Evolutionary conservation across 139 green algal species (phyloP).

Genomic region (Nannochloris sp.): DNA sequence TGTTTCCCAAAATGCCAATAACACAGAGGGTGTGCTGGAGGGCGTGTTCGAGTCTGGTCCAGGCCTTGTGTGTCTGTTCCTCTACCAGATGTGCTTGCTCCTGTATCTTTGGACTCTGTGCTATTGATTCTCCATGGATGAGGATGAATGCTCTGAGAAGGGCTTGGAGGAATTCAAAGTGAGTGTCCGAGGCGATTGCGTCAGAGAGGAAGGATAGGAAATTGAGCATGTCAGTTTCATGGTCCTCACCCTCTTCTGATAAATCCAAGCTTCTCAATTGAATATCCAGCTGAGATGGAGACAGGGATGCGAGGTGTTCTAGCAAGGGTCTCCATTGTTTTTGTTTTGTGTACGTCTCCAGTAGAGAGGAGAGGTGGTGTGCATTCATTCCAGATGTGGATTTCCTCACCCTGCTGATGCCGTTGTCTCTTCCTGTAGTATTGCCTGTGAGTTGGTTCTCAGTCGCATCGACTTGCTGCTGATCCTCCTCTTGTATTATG

Average conservation of each 20-base stretch:
- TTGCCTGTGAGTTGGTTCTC: background rate
- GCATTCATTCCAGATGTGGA: background rate
- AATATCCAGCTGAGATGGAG: conserved; percentile 48
- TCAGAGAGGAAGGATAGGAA: conserved; percentile 56
- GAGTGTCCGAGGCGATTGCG: conserved; percentile 37
- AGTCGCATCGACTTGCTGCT: background rate
- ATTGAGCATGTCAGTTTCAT: conserved; percentile 43
- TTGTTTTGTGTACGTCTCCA: conserved; percentile 16
- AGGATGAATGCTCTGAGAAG: conserved; percentile 31
- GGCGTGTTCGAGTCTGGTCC: conserved; percentile 53
- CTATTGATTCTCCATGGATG: conserved; percentile 60
- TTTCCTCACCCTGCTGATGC: background rate
- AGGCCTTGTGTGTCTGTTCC: conserved; percentile 29
- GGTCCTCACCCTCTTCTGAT: conserved; percentile 2
- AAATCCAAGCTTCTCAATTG: conserved; percentile 65
- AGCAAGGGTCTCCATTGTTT: conserved; percentile 44
- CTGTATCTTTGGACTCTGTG: conserved; percentile 32
- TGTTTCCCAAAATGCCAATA: conserved; percentile 60
- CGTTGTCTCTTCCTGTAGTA: background rate
- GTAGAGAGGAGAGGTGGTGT: background rate
- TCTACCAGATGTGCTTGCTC: conserved; percentile 25
- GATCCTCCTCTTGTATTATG: background rate
- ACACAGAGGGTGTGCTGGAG: conserved; percentile 64
- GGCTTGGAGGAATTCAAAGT: conserved; percentile 76
- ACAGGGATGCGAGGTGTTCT: conserved; percentile 34